phyloP scores from a whole-genome alignment of 306 rosid genomes.

The Corylus heterophylla region DNA sequence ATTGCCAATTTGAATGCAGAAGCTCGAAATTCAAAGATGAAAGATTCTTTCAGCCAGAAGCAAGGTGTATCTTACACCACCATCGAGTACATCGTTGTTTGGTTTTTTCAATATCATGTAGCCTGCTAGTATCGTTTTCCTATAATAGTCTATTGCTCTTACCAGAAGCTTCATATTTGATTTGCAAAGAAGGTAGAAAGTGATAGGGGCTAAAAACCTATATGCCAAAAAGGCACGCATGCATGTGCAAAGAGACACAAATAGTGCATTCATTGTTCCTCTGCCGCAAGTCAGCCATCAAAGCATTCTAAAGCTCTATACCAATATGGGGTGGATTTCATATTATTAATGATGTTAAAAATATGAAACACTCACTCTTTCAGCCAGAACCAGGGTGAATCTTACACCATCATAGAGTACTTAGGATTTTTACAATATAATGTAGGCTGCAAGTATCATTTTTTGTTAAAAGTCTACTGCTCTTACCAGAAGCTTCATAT shows the following conservation, averaged over 20 bases:
- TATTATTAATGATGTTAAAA: not conserved
- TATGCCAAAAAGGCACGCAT: not conserved
- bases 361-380: not conserved
- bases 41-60: no score
- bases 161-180: no score
- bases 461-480: not conserved
- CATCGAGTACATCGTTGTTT: no score
- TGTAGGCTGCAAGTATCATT: not conserved
- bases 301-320: not conserved
- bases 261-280: not conserved
- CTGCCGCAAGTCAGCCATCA: not conserved
- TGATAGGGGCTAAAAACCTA: not conserved
- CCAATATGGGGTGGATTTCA: not conserved
- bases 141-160: no score
- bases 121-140: no score
- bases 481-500: not conserved
- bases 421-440: not conserved
- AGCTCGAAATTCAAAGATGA: no score
- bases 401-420: not conserved
- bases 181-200: not conserved
- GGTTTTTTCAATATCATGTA: no score
- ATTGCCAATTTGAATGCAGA: no score
- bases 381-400: not conserved
- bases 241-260: not conserved
- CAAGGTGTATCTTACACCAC: no score